Conservation (phyloP, 257 asterid species). For the Solanum pinnatisectum region DNA sequence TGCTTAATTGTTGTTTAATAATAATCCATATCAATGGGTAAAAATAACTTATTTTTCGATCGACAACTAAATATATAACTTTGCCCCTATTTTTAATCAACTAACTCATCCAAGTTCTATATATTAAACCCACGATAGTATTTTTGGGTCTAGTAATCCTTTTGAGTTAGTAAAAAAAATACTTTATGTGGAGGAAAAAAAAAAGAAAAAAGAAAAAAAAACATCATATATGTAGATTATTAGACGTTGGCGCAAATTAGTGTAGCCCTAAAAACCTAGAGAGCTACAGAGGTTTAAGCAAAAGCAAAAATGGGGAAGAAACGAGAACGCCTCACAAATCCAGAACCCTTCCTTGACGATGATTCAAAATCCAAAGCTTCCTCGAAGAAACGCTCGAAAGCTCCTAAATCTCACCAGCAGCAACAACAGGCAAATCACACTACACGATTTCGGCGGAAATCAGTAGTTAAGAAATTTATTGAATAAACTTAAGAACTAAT, state of each 20-base stretch:
- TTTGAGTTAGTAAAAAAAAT: background rate
- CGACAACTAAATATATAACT: background rate
- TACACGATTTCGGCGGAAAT: background rate
- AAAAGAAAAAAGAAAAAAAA: background rate
- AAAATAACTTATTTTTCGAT: too few relatives aligned
- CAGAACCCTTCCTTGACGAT: slow-evolving; percentile 59
- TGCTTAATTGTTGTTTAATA: background rate
- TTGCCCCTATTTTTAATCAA: background rate
- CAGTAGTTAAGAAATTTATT: background rate
- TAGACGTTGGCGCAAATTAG: background rate
- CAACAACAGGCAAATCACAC: slow-evolving; percentile 33
- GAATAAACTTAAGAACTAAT: background rate
- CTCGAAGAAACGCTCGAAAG: slow-evolving; percentile 48
- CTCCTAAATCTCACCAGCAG: slow-evolving; percentile 64
- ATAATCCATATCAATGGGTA: too few relatives aligned
- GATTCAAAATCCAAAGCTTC: slow-evolving; percentile 40
- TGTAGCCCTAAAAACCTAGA: background rate
- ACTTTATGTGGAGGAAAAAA: background rate
- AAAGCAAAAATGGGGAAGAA: slow-evolving; percentile 51
- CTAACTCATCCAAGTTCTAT: background rate
- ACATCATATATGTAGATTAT: background rate
- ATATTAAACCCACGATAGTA: background rate
- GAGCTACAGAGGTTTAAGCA: background rate
- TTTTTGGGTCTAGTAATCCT: background rate
- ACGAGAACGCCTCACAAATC: slow-evolving; percentile 63